These are phyloP conservation scores for Exophiala sp. DNA, from an alignment of 2,329 filamentous ascomycete species.

Conservation along the genomic window DNA sequence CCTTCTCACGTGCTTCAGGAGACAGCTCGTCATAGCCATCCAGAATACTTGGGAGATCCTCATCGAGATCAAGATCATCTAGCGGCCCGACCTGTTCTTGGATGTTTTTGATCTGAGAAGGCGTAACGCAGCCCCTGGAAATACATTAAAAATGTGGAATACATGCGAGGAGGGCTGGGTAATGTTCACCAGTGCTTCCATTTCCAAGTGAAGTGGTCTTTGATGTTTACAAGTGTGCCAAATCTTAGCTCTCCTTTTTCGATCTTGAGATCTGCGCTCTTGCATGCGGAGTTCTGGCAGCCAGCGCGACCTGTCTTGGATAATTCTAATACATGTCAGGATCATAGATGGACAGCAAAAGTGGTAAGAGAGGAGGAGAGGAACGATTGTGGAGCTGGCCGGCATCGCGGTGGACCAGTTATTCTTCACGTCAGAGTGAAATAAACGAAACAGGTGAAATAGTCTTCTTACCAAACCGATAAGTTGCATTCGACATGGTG, in stretches of 20 bases:
- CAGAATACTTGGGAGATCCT: conserved; percentile 56
- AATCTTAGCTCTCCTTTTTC: conserved; percentile 71
- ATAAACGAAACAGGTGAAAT: background rate
- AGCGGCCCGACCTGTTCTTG: conserved; percentile 50
- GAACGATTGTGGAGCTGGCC: too few species aligned
- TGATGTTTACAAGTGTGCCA: conserved; percentile 63
- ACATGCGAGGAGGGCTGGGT: background rate
- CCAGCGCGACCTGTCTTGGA: conserved; percentile 65
- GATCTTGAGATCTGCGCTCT: conserved; percentile 64
- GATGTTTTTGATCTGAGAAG: conserved; percentile 62
- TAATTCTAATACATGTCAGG: conserved; percentile 56
- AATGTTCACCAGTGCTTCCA: conserved; percentile 88
- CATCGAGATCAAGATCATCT: conserved; percentile 37
- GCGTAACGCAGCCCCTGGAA: conserved; percentile 79
- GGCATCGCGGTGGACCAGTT: too few species aligned
- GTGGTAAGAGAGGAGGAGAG: too few species aligned
- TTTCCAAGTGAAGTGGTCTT: conserved; percentile 57
- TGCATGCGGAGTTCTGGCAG: conserved; percentile 70
- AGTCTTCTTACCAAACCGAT: conserved; percentile 19
- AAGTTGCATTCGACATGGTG: conserved; percentile 16
- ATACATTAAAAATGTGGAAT: background rate
- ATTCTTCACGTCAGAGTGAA: too few species aligned
- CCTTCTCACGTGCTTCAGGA: conserved; percentile 63
- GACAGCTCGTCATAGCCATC: conserved; percentile 77
- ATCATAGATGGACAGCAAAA: too few species aligned